phyloP scores from a whole-genome alignment of 1,284 basidiomycete species.

The Cryptococcus depauperatus region DNA sequence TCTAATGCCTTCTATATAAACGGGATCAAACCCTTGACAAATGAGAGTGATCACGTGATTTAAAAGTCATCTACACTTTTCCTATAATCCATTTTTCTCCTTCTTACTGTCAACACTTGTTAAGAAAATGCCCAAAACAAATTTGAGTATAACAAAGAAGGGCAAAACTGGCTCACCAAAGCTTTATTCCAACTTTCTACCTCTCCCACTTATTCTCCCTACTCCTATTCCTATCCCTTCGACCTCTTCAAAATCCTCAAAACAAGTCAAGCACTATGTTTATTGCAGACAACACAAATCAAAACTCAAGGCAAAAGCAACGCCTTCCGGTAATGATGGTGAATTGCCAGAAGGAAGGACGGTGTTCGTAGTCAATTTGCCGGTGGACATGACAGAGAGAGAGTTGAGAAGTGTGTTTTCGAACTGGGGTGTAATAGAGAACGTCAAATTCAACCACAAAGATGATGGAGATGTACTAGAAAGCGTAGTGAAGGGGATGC shows the following conservation, averaged over 20 bases:
- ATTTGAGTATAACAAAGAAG: neutral
- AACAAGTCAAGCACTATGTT: slow-evolving; percentile 29
- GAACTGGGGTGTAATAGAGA: slow-evolving; percentile 64
- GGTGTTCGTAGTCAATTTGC: slow-evolving; percentile 75
- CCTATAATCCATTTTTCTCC: no score
- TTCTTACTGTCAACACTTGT: no score
- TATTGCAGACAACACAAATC: slow-evolving; percentile 31
- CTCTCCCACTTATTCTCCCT: slow-evolving; percentile 26
- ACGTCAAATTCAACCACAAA: slow-evolving; percentile 51
- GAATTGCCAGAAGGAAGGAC: slow-evolving; percentile 60
- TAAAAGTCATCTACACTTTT: no score
- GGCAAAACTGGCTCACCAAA: slow-evolving; percentile 8
- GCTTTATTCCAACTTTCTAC: slow-evolving; percentile 33
- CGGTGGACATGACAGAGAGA: slow-evolving; percentile 71
- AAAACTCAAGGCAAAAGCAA: slow-evolving; percentile 47
- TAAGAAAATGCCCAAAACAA: slow-evolving; percentile 2
- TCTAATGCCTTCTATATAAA: no score
- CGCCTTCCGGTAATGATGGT: slow-evolving; percentile 47
- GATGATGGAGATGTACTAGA: slow-evolving; percentile 29
- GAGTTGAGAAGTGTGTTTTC: slow-evolving; percentile 67
- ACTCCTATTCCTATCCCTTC: slow-evolving; percentile 18
- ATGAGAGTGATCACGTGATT: no score
- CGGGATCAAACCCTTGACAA: no score
- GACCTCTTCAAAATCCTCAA: slow-evolving; percentile 18
- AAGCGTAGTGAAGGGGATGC: slow-evolving; percentile 25